phyloP scores from a whole-genome alignment of 164 flowering plant genomes.

The Macadamia tetraphylla region DNA sequence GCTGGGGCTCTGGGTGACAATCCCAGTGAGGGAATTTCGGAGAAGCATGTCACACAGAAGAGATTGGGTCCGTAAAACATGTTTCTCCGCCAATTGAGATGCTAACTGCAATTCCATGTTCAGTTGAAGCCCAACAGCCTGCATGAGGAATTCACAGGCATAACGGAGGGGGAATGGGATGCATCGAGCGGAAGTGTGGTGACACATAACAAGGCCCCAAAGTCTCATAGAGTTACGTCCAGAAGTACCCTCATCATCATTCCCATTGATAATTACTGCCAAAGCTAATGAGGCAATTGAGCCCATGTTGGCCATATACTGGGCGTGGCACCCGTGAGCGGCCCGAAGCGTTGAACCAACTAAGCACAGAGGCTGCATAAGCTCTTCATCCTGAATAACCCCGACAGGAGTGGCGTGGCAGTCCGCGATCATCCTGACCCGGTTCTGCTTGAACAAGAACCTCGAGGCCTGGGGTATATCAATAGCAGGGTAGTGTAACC shows the following conservation, averaged over 20 bases:
- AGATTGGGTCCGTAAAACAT: conserved; percentile 46
- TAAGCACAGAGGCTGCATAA: conserved; percentile 44
- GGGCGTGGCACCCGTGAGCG: conserved; percentile 60
- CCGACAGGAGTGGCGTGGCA: conserved; percentile 43
- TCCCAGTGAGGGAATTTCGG: conserved; percentile 54
- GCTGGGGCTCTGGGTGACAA: conserved; percentile 62
- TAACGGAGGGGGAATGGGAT: conserved; percentile 68
- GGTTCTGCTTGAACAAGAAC: conserved; percentile 67
- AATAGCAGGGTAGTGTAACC: conserved; percentile 69
- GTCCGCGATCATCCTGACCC: conserved; percentile 65
- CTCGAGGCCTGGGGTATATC: conserved; percentile 80
- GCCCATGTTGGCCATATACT: conserved; percentile 74
- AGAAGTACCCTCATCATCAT: background rate
- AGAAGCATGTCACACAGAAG: conserved; percentile 72
- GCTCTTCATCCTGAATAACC: conserved; percentile 41
- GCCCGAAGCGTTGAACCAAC: conserved; percentile 58
- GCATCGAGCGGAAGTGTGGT: conserved; percentile 52
- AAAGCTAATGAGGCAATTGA: conserved; percentile 56
- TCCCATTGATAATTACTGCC: conserved; percentile 46
- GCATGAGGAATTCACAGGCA: conserved; percentile 78
- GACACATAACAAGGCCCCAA: conserved; percentile 81
- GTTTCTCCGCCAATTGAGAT: conserved; percentile 48
- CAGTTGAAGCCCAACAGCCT: conserved; percentile 62
- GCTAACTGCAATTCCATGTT: conserved; percentile 58
- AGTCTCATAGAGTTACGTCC: conserved; percentile 38